Percentiles rank a stretch among this genome's conserved stretches.
Conservation (phyloP, 106 monocot genomes). For the Dendrobium nobile region DNA sequence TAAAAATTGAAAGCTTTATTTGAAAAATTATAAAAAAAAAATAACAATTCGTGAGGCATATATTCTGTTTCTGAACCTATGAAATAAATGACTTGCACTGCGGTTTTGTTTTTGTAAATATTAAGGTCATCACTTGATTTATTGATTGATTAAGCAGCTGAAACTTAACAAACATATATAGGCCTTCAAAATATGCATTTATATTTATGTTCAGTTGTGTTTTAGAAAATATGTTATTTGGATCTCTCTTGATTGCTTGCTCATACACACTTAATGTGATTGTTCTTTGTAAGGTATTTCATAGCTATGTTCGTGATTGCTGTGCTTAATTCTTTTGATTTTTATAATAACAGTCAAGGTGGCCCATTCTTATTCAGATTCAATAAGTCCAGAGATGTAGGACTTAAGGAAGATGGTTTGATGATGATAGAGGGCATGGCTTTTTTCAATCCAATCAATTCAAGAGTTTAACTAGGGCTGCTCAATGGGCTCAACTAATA, state of each 20-base stretch:
- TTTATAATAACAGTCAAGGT: not conserved
- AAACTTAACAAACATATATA: too few species aligned
- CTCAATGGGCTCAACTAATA: conserved; percentile 85
- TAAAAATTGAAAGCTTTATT: too few species aligned
- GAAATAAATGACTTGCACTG: too few species aligned
- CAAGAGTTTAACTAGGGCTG: conserved; percentile 43
- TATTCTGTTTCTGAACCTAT: too few species aligned
- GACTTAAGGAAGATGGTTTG: conserved; percentile 46
- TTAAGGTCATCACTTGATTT: too few species aligned
- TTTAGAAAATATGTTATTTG: not conserved
- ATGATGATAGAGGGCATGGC: conserved; percentile 85
- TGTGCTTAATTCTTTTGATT: not conserved
- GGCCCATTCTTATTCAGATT: conserved; percentile 45
- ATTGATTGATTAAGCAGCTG: too few species aligned
- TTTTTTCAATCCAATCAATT: conserved; percentile 58
- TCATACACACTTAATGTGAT: not conserved
- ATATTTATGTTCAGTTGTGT: too few species aligned
- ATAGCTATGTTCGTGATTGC: not conserved
- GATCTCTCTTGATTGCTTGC: not conserved
- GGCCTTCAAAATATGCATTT: too few species aligned
- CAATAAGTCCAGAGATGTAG: conserved; percentile 74
- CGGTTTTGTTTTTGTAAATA: too few species aligned
- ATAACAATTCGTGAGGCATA: too few species aligned
- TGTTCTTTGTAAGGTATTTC: not conserved
- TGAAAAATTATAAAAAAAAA: too few species aligned